Percentiles rank a stretch among this genome's conserved stretches.
Conservation (phyloP, 148 eudicot species). For the Cornus florida region DNA sequence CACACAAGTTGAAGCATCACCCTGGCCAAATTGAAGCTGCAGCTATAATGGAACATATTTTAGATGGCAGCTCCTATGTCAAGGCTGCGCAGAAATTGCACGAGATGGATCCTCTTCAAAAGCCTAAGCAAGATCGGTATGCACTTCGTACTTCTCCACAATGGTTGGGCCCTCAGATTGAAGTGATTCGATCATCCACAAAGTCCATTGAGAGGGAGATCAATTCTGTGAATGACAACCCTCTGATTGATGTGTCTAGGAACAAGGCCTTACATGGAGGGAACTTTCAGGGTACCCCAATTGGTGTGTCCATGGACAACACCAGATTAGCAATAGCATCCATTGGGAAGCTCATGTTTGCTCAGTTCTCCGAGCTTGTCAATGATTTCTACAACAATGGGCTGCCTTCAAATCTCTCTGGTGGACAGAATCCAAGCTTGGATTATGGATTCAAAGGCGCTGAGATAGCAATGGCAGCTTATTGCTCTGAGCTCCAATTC, state of each 20-base stretch:
- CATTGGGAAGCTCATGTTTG: slow-evolving; percentile 26
- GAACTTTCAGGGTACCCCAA: slow-evolving; percentile 28
- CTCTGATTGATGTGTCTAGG: slow-evolving; percentile 23
- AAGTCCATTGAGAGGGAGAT: slow-evolving; percentile 25
- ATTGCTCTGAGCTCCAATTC: slow-evolving; percentile 12
- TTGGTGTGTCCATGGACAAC: slow-evolving; percentile 31
- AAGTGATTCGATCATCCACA: slow-evolving; percentile 25
- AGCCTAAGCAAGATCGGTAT: slow-evolving; percentile 28
- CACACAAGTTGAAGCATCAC: slow-evolving; percentile 27
- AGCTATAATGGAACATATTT: slow-evolving; percentile 23
- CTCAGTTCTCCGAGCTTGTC: slow-evolving; percentile 26
- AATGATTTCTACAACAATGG: slow-evolving; percentile 26
- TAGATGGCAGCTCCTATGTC: slow-evolving; percentile 15
- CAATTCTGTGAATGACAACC: slow-evolving; percentile 26
- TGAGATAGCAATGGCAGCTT: slow-evolving; percentile 16
- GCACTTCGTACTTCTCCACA: slow-evolving; percentile 26
- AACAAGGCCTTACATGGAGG: slow-evolving; percentile 28
- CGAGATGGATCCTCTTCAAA: slow-evolving; percentile 24
- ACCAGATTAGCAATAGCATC: slow-evolving; percentile 21
- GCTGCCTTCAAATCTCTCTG: slow-evolving; percentile 17
- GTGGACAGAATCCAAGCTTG: slow-evolving; percentile 15
- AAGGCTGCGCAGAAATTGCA: slow-evolving; percentile 19
- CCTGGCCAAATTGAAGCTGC: slow-evolving; percentile 25
- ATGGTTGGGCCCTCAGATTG: slow-evolving; percentile 17
- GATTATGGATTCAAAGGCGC: slow-evolving; percentile 20